phyloP scores from a whole-genome alignment of 768 basidiomycete species.

The Mycena maculata region DNA sequence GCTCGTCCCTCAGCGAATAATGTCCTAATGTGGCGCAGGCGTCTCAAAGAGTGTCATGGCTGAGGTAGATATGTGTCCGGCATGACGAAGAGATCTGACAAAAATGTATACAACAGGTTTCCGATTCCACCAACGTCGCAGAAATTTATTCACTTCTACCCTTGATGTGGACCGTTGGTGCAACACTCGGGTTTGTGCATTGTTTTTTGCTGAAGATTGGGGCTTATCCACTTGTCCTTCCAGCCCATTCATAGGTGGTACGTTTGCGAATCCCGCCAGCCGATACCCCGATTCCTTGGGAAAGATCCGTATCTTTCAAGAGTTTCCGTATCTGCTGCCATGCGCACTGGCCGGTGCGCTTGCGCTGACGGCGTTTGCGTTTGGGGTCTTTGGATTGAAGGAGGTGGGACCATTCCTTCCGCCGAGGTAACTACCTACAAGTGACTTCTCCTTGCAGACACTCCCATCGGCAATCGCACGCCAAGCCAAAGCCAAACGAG shows the following conservation, averaged over 20 bases:
- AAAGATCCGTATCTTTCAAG: conserved; percentile 18
- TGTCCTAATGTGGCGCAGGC: conserved; percentile 16
- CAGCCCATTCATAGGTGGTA: conserved; percentile 37
- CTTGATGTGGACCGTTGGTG: conserved; percentile 49
- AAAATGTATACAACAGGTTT: conserved; percentile 39
- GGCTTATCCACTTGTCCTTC: neutral
- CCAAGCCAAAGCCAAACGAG: conserved; percentile 30
- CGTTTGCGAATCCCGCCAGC: conserved; percentile 29
- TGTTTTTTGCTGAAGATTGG: neutral
- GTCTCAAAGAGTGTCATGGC: conserved; percentile 40
- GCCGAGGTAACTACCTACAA: neutral
- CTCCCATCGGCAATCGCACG: conserved; percentile 20
- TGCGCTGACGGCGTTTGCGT: conserved; percentile 28
- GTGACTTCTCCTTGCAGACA: conserved; percentile 10
- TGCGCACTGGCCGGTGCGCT: conserved; percentile 27
- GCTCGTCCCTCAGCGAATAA: neutral
- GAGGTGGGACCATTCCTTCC: conserved; percentile 27
- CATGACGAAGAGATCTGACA: neutral
- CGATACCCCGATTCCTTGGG: conserved; percentile 32
- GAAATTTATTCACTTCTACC: conserved; percentile 52
- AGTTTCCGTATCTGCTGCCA: conserved; percentile 38
- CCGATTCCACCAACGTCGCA: conserved; percentile 52
- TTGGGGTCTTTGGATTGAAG: conserved; percentile 32
- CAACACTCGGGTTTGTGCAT: conserved; percentile 45
- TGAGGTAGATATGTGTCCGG: conserved; percentile 16